Conservation (phyloP, 305 asterid species). For the Fraxinus sp. region DNA sequence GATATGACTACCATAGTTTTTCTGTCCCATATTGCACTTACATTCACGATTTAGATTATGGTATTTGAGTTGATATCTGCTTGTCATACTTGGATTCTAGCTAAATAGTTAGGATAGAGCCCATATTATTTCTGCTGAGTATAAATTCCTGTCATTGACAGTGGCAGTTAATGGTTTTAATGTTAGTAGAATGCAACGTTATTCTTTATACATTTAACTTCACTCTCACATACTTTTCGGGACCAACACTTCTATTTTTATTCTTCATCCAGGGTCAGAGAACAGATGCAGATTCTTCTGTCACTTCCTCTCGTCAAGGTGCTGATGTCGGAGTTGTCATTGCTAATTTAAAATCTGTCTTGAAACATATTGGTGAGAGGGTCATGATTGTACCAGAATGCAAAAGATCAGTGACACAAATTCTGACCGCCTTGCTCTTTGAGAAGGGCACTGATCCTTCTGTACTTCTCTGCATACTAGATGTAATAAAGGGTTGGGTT, state of each 20-base stretch:
- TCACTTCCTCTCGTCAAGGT: constrained; percentile 95
- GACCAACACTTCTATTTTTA: constrained; percentile 27
- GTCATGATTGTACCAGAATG: constrained; percentile 92
- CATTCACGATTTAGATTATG: neutral
- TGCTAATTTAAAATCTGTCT: constrained; percentile 75
- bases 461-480: constrained; percentile 86
- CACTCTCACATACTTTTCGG: constrained; percentile 12
- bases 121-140: constrained; percentile 16
- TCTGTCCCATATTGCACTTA: neutral
- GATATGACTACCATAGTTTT: neutral
- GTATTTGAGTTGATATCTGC: neutral
- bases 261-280: constrained; percentile 70
- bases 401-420: constrained; percentile 86
- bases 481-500: constrained; percentile 89
- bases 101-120: constrained; percentile 21
- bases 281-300: constrained; percentile 93
- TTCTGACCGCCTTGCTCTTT: constrained; percentile 75
- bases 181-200: constrained; percentile 12
- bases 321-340: constrained; percentile 88
- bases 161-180: constrained; percentile 18
- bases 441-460: constrained; percentile 94
- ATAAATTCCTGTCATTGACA: constrained; percentile 7
- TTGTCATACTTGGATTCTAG: constrained; percentile 10
- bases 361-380: constrained; percentile 78
- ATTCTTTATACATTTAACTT: neutral